Conservation (phyloP, 805 yeast species). For the Wickerhamiella spandovensis region DNA sequence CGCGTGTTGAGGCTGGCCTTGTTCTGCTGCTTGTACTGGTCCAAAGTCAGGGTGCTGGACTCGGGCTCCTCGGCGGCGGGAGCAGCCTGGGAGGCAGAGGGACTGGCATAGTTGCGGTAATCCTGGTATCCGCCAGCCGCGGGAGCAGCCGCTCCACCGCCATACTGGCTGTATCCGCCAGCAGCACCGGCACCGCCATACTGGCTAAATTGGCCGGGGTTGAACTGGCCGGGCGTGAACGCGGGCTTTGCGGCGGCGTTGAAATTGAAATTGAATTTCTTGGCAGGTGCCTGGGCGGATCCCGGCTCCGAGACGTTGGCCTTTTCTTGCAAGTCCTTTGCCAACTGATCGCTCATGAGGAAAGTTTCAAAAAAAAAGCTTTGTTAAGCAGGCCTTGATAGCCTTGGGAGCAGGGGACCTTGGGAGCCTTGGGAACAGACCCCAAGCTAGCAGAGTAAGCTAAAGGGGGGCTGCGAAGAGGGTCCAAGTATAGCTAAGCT, state of each 20-base stretch:
- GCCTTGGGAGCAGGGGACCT: too few species aligned
- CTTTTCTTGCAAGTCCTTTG: slow-evolving; percentile 20
- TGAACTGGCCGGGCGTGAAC: slow-evolving; percentile 11
- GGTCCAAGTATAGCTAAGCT: too few species aligned
- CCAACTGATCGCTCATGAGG: slow-evolving; percentile 17
- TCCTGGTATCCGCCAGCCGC: slow-evolving; percentile 15
- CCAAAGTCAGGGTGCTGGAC: slow-evolving; percentile 14
- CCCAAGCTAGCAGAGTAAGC: too few species aligned
- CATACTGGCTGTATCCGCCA: slow-evolving; percentile 6
- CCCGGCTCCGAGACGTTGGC: slow-evolving; percentile 13
- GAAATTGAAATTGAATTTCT: slow-evolving; percentile 19
- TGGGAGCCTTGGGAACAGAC: too few species aligned
- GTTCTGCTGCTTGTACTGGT: slow-evolving; percentile 17
- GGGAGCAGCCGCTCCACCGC: slow-evolving; percentile 3
- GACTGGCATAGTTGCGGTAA: slow-evolving; percentile 13
- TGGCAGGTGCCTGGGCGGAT: slow-evolving; percentile 8
- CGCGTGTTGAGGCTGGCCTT: slow-evolving; percentile 17
- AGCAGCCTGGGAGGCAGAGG: slow-evolving; percentile 4
- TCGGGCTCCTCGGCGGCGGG: slow-evolving; percentile 5
- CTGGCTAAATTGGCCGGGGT: slow-evolving; percentile 5
- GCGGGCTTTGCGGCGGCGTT: slow-evolving; percentile 10
- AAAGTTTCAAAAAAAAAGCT: background rate
- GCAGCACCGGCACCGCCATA: slow-evolving; percentile 4
- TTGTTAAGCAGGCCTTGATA: too few species aligned
- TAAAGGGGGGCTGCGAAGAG: too few species aligned